Evolutionary conservation across 805 yeast species (phyloP).

Genomic region (Nadsonia fulvescens): DNA sequence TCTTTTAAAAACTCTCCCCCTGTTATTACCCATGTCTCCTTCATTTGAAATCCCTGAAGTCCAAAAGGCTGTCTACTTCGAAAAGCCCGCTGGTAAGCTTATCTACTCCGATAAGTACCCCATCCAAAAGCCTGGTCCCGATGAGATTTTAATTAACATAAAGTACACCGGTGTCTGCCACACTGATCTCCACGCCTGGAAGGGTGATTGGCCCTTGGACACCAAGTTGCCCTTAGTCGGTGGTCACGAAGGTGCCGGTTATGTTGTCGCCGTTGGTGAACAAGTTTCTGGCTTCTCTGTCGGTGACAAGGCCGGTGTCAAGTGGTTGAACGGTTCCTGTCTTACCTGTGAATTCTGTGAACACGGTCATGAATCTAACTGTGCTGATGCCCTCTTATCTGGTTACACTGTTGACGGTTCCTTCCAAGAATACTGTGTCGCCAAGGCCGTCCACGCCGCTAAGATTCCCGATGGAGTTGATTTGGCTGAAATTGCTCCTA

Average conservation of each 20-base stretch:
- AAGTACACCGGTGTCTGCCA: conserved; percentile 87
- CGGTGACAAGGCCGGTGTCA: conserved; percentile 71
- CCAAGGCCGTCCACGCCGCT: conserved; percentile 78
- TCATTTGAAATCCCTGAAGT: conserved; percentile 42
- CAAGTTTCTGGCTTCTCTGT: conserved; percentile 52
- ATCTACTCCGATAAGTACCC: conserved; percentile 57
- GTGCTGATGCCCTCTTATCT: conserved; percentile 50
- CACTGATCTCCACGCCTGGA: conserved; percentile 87
- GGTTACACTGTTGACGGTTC: conserved; percentile 87
- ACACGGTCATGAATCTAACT: conserved; percentile 48
- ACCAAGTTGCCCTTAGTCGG: conserved; percentile 65
- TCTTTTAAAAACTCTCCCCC: too few species aligned
- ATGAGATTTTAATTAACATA: conserved; percentile 64
- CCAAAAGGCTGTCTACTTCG: conserved; percentile 57
- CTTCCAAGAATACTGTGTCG: conserved; percentile 80
- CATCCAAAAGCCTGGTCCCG: conserved; percentile 62
- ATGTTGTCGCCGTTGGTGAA: conserved; percentile 59
- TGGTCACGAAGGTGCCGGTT: conserved; percentile 85
- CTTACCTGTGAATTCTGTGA: conserved; percentile 60
- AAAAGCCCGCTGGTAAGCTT: conserved; percentile 45
- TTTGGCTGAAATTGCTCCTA: conserved; percentile 61
- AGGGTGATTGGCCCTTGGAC: conserved; percentile 80
- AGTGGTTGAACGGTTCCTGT: conserved; percentile 73
- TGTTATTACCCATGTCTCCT: conserved; percentile 24
- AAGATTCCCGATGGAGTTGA: conserved; percentile 57